phyloP scores from a whole-genome alignment of 2,329 filamentous ascomycete species.

The Sclerotinia borealis region DNA sequence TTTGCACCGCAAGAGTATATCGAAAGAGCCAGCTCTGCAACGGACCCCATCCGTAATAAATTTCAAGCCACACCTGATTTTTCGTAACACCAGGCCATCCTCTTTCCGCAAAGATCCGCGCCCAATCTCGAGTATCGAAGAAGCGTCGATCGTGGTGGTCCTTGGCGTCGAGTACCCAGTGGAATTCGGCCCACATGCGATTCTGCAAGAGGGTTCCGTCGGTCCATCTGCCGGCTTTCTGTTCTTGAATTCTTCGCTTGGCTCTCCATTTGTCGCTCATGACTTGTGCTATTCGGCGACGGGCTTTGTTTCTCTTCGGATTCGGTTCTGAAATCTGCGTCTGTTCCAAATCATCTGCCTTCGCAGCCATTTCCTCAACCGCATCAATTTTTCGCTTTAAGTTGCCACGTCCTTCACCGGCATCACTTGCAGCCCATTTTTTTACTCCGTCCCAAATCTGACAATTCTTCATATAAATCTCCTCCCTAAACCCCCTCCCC shows the following conservation, averaged over 20 bases:
- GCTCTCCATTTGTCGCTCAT: slow-evolving; percentile 20
- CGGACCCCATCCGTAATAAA: slow-evolving; percentile 5
- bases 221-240: slow-evolving; percentile 25
- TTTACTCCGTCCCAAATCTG: neutral
- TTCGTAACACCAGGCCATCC: neutral
- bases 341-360: neutral
- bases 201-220: slow-evolving; percentile 21
- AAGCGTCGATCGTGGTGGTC: slow-evolving; percentile 8
- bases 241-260: slow-evolving; percentile 20
- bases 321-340: neutral
- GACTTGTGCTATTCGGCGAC: slow-evolving; percentile 13
- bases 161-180: slow-evolving; percentile 23
- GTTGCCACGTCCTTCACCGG: neutral
- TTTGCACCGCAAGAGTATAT: neutral
- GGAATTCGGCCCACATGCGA: slow-evolving; percentile 21
- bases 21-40: slow-evolving; percentile 4
- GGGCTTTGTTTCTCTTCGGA: slow-evolving; percentile 14
- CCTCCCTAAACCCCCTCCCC: slow-evolving; percentile 15
- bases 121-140: slow-evolving; percentile 1
- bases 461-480: slow-evolving; percentile 7
- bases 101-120: neutral
- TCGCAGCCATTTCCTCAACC: neutral
- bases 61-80: neutral
- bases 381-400: slow-evolving; percentile 5
- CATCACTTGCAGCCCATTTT: neutral